phyloP scores from a whole-genome alignment of 176 grass and related monocot species.

The Juncus effusus region DNA sequence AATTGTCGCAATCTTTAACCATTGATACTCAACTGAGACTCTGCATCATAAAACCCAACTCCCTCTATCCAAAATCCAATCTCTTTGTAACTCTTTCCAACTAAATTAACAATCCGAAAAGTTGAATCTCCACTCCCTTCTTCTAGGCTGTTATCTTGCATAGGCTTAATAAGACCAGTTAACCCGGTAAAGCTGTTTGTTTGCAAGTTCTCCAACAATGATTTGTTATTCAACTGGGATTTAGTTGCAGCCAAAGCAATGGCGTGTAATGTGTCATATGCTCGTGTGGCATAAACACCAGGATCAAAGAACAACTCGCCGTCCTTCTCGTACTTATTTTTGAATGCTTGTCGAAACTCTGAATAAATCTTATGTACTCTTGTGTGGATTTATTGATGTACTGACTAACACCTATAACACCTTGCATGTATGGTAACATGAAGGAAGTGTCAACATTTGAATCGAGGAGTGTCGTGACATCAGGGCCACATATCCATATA shows the following conservation, averaged over 20 bases:
- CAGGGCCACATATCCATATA: constrained; percentile 24
- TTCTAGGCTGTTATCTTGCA: neutral
- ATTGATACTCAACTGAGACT: neutral
- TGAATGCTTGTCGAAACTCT: constrained; percentile 17
- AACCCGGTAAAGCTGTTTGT: constrained; percentile 19
- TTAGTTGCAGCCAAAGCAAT: constrained; percentile 6
- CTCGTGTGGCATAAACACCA: constrained; percentile 15
- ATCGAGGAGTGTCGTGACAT: constrained; percentile 32
- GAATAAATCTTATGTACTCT: neutral
- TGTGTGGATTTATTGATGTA: constrained; percentile 23
- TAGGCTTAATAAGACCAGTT: constrained; percentile 21
- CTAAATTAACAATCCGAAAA: constrained; percentile 31
- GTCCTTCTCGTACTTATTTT: constrained; percentile 1
- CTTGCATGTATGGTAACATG: constrained; percentile 35
- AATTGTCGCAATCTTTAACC: neutral
- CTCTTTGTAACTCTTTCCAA: constrained; percentile 33
- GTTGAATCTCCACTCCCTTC: neutral
- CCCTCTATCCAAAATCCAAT: constrained; percentile 35
- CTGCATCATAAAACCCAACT: constrained; percentile 18
- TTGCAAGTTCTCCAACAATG: constrained; percentile 11
- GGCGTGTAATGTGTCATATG: constrained; percentile 29
- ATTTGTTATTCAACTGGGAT: neutral
- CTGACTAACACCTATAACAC: constrained; percentile 23
- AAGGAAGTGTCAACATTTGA: constrained; percentile 24
- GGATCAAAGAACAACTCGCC: constrained; percentile 15